These are phyloP conservation scores for Silene uniflora DNA, from an alignment of 148 eudicot species.

Conservation along the genomic window DNA sequence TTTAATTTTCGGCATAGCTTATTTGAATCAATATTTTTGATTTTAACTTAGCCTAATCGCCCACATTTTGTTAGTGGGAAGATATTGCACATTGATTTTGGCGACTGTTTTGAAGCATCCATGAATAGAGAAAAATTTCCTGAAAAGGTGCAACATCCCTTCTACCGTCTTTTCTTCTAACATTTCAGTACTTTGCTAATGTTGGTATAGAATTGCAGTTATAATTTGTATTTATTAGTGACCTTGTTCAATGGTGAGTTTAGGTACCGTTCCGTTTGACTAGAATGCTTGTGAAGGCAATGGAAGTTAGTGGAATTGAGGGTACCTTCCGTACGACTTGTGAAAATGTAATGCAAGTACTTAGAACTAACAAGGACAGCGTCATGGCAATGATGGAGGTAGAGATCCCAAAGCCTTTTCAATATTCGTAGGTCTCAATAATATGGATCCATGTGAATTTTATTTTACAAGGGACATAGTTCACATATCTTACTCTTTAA, in stretches of 20 bases:
- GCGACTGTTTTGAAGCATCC: constrained; percentile 99
- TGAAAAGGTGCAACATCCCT: constrained; percentile 57
- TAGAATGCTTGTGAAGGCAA: constrained; percentile 99
- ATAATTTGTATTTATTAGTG: background rate
- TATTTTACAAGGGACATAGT: background rate
- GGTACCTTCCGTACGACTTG: constrained; percentile 98
- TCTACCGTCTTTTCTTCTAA: background rate
- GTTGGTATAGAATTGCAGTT: background rate
- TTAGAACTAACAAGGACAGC: constrained; percentile 89
- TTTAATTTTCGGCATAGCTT: constrained; percentile 9
- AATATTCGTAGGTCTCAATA: background rate
- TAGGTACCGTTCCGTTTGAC: constrained; percentile 98
- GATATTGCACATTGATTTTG: constrained; percentile 96
- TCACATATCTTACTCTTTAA: background rate
- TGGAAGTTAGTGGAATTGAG: constrained; percentile 99
- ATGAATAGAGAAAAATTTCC: constrained; percentile 99
- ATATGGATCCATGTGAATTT: no score
- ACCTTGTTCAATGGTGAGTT: background rate
- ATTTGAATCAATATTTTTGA: background rate
- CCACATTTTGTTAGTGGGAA: constrained; percentile 63
- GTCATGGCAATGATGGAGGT: constrained; percentile 99
- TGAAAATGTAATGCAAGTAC: constrained; percentile 98
- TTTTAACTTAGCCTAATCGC: constrained; percentile 7
- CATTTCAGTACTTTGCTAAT: background rate
- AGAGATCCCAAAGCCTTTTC: constrained; percentile 20